Base-by-base conservation (phyloP, 139 green algal species). In the Pedinophyceae sp. region DNA sequence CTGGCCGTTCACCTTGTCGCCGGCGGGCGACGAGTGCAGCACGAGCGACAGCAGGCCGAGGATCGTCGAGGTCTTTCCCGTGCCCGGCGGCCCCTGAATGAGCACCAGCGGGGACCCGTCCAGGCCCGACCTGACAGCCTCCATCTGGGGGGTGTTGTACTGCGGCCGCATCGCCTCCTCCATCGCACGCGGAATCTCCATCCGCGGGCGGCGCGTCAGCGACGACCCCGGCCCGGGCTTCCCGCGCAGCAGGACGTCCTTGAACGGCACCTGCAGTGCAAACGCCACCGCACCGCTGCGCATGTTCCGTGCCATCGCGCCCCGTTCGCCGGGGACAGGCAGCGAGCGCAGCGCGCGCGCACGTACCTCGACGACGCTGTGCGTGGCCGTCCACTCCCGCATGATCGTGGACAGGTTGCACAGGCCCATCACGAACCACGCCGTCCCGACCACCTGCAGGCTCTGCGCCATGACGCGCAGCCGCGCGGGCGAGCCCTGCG, bases 11-110 rank as follows among this genome's bases (percentile, higher is more conserved):
- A n/a, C 34, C 34, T 7, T 13, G 34, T 43, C 10, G 10, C 34
- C 34, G 10, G 34, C 64, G 72, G 95, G 88, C 80, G 89, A 88
- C 30, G 78, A 63, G 66, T 97, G 95, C 13, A 96, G 73, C 30
- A 97, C 77, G 50, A 83, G 81, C 54, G 73, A 72, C 46, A 87
- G 69, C 59, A 91, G 71, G 40, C 77, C 82, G 51, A 87, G 52
- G 55, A 93, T 89, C 48, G 85, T 94, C 71, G 95, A 85, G 15
- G 89, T 96, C 72, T 97, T 97, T 38, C 89, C 89, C 2, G 89
- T 97, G 28, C 89, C 89, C 5, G 87, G 84, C 2, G 84, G 85
- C 2, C 87, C 87, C 64, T 89, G 82, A 30, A 89, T 77, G 7
- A 89, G 65, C 4, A 77, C 79, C 29, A 93, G 69, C 7, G 77